phyloP scores from a whole-genome alignment of 768 basidiomycete species.

The Lactifluus volemus region DNA sequence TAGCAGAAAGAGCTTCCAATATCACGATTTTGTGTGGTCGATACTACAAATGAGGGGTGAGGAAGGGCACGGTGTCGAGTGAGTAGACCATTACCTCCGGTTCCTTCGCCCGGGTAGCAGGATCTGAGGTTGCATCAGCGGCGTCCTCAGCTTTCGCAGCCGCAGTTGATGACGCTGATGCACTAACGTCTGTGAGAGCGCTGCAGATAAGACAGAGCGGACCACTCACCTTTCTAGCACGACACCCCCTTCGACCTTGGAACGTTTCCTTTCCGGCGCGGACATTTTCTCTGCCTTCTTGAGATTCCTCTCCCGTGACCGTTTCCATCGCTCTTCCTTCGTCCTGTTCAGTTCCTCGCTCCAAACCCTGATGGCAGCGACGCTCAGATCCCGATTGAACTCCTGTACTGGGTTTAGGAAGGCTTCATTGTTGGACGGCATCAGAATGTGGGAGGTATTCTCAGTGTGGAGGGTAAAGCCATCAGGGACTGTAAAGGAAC shows the following conservation, averaged over 20 bases:
- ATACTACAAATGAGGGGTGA: slow-evolving; percentile 31
- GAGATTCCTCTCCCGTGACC: slow-evolving; percentile 40
- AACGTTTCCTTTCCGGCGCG: slow-evolving; percentile 20
- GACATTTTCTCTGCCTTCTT: slow-evolving; percentile 26
- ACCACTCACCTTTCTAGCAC: neutral
- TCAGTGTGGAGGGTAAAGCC: slow-evolving; percentile 76
- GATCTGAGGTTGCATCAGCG: neutral
- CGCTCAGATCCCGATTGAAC: slow-evolving; percentile 91
- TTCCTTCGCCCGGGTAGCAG: neutral
- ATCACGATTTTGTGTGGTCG: slow-evolving; percentile 62
- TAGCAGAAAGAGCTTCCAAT: slow-evolving; percentile 92
- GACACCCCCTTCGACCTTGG: slow-evolving; percentile 5
- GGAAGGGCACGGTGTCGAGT: neutral
- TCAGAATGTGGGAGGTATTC: slow-evolving; percentile 72
- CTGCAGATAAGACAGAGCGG: neutral
- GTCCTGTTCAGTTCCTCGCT: slow-evolving; percentile 58
- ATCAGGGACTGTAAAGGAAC: slow-evolving; percentile 42
- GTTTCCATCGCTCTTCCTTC: slow-evolving; percentile 56
- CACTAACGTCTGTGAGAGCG: slow-evolving; percentile 1
- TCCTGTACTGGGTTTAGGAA: slow-evolving; percentile 98
- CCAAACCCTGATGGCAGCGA: slow-evolving; percentile 88
- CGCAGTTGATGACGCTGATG: neutral
- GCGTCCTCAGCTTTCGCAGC: neutral
- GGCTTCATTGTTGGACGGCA: slow-evolving; percentile 68
- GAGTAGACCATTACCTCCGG: slow-evolving; percentile 7